Conservation (phyloP, 352 stramenopile genomes). For the Globisporangium paddicum region DNA sequence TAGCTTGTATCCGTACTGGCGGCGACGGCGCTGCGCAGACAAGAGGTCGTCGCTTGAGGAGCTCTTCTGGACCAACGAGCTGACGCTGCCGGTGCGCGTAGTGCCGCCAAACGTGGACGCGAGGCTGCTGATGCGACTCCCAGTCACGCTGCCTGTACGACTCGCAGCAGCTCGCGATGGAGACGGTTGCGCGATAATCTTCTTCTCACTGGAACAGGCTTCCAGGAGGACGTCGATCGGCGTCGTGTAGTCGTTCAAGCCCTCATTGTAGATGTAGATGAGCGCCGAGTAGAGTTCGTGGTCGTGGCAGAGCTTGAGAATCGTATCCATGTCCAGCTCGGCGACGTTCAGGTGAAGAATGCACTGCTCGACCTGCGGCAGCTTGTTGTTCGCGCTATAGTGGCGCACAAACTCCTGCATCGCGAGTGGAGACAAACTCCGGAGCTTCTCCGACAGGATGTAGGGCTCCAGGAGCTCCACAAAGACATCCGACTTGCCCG, state of each 20-base stretch:
- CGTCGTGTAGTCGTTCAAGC: conserved; percentile 90
- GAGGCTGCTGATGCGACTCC: conserved; percentile 52
- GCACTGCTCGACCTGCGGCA: conserved; percentile 90
- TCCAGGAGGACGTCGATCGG: conserved; percentile 90
- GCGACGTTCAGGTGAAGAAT: conserved; percentile 93
- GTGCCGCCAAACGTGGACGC: conserved; percentile 65
- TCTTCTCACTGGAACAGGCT: conserved; percentile 49
- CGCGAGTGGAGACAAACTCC: conserved; percentile 87
- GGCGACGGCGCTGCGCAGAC: conserved; percentile 48
- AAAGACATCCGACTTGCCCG: conserved; percentile 84
- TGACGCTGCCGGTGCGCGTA: conserved; percentile 25
- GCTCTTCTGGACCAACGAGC: conserved; percentile 23
- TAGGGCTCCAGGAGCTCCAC: conserved; percentile 94
- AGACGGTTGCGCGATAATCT: conserved; percentile 11
- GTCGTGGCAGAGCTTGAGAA: conserved; percentile 88
- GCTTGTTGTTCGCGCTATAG: conserved; percentile 85
- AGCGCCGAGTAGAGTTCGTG: conserved; percentile 93
- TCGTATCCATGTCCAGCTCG: conserved; percentile 93
- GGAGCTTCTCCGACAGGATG: conserved; percentile 92
- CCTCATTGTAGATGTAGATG: conserved; percentile 94
- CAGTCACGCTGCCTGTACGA: conserved; percentile 16
- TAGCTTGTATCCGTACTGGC: conserved; percentile 81
- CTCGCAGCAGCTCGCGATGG: conserved; percentile 9
- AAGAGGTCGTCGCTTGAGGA: conserved; percentile 35
- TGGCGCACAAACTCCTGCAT: conserved; percentile 94